Evolutionary conservation across 257 asterid species (phyloP), one percentile per base, ranked within the genome.

Genomic region (Gentiana dahurica): DNA sequence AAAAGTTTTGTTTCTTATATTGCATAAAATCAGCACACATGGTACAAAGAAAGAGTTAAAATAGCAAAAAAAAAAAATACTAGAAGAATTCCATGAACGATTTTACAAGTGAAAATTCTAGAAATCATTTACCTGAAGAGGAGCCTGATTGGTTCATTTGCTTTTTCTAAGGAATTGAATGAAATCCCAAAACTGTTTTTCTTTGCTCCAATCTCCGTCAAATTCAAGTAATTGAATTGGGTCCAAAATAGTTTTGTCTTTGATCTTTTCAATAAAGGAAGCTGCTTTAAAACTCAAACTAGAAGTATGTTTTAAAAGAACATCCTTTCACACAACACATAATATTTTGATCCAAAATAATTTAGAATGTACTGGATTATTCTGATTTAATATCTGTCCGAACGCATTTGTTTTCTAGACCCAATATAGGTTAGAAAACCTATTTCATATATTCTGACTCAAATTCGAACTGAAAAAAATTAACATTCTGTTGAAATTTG

Each of bases 131-230:
- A 71, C 72, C 69, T 57, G 62, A 8, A 58, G 53, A 41, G 62
- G 24, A 15, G 24, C 24, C 54, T 71, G 66, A 11, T 11, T 44
- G 12, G 63, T 57, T 48, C 72, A 66, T 46, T 72, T 58, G 24
- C 36, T 47, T 41, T 57, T 50, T 51, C 33, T 41, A 10, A 71
- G 69, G 60, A 66, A 62, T 44, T 36, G 43, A 32, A 66, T 55
- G 51, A 54, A 66, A 57, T 54, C 66, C 77, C 72, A 66, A 10
- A 71, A 58, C 37, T 57, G 55, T 51, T 66, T 15, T 15, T 15
- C 63, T 8, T 62, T 33, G 57, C 66, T 66, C 77, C 72, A 57
- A 49, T 62, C 72, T 12, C 72, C 72, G 32, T 71, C 72, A 11
- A 57, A 56, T 45, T 53, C 12, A 13, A 66, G 62, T 44, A 54